These are phyloP conservation scores for Zasmidium citrigriseum DNA, from an alignment of 2,329 filamentous ascomycete genomes.

Conservation along the genomic window DNA sequence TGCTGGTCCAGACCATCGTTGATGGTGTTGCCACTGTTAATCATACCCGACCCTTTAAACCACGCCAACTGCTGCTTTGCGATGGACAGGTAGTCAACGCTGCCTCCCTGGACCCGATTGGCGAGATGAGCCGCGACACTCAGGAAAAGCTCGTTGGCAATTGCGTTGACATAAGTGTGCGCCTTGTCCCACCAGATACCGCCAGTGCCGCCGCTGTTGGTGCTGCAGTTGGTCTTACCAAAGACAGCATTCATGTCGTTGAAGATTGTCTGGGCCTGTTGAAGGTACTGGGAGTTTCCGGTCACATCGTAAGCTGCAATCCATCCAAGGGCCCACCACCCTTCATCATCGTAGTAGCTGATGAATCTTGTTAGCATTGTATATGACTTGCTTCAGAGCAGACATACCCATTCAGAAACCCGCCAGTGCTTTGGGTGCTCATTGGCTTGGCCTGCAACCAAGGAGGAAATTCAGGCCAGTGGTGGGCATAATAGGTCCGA, in stretches of 20 bases:
- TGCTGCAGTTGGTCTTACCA: conserved; percentile 42
- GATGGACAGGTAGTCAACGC: conserved; percentile 45
- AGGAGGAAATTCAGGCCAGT: background rate
- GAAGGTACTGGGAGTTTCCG: conserved; percentile 45
- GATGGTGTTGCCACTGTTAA: conserved; percentile 52
- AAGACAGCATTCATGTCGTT: conserved; percentile 46
- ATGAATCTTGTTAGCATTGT: conserved; percentile 33
- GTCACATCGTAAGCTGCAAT: conserved; percentile 58
- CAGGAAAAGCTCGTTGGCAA: conserved; percentile 60
- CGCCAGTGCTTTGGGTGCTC: background rate
- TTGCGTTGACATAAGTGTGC: conserved; percentile 52
- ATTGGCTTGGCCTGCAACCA: background rate
- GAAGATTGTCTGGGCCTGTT: conserved; percentile 53
- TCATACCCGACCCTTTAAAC: conserved; percentile 53
- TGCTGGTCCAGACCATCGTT: conserved; percentile 53
- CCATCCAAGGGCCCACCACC: conserved; percentile 57
- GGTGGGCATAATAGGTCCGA: conserved; percentile 14
- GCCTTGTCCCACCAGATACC: conserved; percentile 53
- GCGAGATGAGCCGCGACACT: conserved; percentile 57
- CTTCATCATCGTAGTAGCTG: conserved; percentile 55
- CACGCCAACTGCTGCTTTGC: conserved; percentile 53
- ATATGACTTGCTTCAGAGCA: background rate
- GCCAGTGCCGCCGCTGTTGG: conserved; percentile 17
- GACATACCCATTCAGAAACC: conserved; percentile 23
- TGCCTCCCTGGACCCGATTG: conserved; percentile 46